Conservation (phyloP, 2,329 filamentous ascomycete genomes). For the Aspergillus sojae region DNA sequence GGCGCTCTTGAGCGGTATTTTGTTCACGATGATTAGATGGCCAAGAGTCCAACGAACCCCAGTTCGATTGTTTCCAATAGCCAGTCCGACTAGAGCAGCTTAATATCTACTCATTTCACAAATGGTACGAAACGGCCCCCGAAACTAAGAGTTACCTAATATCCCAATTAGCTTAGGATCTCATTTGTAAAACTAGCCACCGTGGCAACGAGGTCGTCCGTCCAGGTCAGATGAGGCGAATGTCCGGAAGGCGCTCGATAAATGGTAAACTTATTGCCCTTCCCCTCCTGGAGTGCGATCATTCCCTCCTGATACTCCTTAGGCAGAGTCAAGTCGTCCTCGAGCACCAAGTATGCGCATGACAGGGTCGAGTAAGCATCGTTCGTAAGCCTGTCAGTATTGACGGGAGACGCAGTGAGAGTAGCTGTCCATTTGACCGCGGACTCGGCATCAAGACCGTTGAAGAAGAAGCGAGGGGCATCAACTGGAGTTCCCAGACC, state of each 20-base stretch:
- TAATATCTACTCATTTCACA: no score
- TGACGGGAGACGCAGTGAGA: conserved; percentile 30
- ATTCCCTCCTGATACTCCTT: conserved; percentile 37
- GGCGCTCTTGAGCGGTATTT: no score
- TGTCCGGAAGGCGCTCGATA: conserved; percentile 32
- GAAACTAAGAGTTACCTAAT: accelerated
- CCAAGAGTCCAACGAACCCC: no score
- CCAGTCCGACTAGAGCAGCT: no score
- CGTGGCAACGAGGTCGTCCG: conserved; percentile 24
- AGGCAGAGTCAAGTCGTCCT: conserved; percentile 31
- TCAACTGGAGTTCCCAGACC: conserved; percentile 30
- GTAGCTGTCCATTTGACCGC: conserved; percentile 28
- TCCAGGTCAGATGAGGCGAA: conserved; percentile 39
- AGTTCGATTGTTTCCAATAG: no score
- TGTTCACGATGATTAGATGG: no score
- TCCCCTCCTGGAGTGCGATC: conserved; percentile 16
- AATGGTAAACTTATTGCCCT: conserved; percentile 21
- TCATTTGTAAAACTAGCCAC: conserved; percentile 24
- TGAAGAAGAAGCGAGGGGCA: conserved; percentile 31
- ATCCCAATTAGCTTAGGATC: not conserved
- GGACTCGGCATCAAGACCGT: conserved; percentile 24
- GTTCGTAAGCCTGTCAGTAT: conserved; percentile 33
- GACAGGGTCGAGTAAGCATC: conserved; percentile 34
- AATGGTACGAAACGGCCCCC: no score
- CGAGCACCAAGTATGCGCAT: conserved; percentile 37